Conservation (phyloP, 2,329 filamentous ascomycete genomes). For the Ceratocystis huliohia region DNA sequence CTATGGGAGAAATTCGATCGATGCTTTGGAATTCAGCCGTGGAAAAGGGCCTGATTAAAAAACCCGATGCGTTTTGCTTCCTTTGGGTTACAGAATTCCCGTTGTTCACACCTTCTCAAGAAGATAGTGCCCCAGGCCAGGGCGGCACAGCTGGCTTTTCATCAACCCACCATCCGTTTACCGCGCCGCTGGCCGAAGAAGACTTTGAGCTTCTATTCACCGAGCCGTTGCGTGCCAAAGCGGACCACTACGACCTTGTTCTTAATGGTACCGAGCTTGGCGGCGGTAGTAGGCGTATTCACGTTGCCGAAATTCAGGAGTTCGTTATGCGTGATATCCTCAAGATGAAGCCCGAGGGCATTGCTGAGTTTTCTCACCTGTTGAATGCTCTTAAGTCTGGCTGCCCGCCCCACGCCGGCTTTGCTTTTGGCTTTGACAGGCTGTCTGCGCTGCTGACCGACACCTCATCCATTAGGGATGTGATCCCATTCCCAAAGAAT, state of each 20-base stretch:
- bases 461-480: slow-evolving; percentile 68
- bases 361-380: slow-evolving; percentile 76
- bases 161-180: slow-evolving; percentile 92
- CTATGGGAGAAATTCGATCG: slow-evolving; percentile 58
- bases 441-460: slow-evolving; percentile 68
- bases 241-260: slow-evolving; percentile 90
- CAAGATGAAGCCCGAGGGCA: slow-evolving; percentile 56
- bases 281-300: slow-evolving; percentile 85
- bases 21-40: slow-evolving; percentile 58
- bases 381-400: slow-evolving; percentile 70
- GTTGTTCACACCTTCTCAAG: slow-evolving; percentile 62
- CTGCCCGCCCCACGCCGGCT: slow-evolving; percentile 87
- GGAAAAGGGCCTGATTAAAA: slow-evolving; percentile 43
- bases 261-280: slow-evolving; percentile 91
- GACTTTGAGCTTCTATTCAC: slow-evolving; percentile 65
- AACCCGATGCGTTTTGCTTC: slow-evolving; percentile 46
- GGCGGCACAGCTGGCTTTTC: slow-evolving; percentile 68
- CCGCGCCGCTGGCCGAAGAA: slow-evolving; percentile 57
- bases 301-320: slow-evolving; percentile 69
- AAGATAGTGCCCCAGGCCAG: slow-evolving; percentile 54
- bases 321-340: slow-evolving; percentile 75
- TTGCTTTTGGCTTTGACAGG: slow-evolving; percentile 85
- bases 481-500: slow-evolving; percentile 94
- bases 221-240: slow-evolving; percentile 58
- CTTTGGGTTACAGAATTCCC: slow-evolving; percentile 87